Percentiles rank a stretch among this genome's conserved stretches.
phyloP scores from a whole-genome alignment of 192 early-diverging fungal genomes.

The Backusella morwellensis region DNA sequence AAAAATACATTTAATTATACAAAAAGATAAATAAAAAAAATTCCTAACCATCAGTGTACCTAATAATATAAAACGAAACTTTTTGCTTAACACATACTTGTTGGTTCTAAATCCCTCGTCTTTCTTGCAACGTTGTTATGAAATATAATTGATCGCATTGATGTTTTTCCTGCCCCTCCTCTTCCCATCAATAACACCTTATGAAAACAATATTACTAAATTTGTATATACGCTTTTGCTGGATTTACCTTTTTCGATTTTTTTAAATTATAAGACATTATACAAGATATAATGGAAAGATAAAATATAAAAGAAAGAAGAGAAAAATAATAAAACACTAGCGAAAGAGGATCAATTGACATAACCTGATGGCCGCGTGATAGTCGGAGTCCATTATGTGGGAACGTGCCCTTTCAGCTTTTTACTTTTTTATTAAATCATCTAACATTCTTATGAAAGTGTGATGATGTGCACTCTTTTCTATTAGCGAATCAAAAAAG shows the following conservation, averaged over 20 bases:
- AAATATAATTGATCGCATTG: constrained; percentile 16
- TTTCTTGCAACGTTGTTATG: constrained; percentile 6
- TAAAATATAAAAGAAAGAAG: neutral
- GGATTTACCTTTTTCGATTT: neutral
- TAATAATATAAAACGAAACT: neutral
- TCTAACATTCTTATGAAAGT: neutral
- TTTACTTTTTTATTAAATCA: neutral
- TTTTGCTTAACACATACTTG: neutral
- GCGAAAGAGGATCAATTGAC: constrained; percentile 3
- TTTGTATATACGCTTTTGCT: neutral
- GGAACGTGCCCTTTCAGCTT: neutral
- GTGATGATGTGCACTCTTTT: neutral
- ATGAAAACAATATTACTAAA: neutral
- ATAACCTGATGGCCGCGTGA: constrained; percentile 14
- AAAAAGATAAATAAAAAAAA: neutral
- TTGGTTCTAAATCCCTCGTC: neutral
- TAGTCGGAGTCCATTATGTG: constrained; percentile 7
- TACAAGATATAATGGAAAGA: neutral
- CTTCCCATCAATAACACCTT: constrained; percentile 12
- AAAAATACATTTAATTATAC: neutral
- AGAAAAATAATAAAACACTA: neutral
- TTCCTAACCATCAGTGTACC: neutral
- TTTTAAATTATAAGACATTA: neutral
- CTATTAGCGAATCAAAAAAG: neutral
- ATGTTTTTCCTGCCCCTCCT: constrained; percentile 5